A percentile compares a stretch with the other conserved stretches of the same genome.
phyloP scores from a whole-genome alignment of 2,329 filamentous ascomycete genomes.

The Spiromastix sp. region DNA sequence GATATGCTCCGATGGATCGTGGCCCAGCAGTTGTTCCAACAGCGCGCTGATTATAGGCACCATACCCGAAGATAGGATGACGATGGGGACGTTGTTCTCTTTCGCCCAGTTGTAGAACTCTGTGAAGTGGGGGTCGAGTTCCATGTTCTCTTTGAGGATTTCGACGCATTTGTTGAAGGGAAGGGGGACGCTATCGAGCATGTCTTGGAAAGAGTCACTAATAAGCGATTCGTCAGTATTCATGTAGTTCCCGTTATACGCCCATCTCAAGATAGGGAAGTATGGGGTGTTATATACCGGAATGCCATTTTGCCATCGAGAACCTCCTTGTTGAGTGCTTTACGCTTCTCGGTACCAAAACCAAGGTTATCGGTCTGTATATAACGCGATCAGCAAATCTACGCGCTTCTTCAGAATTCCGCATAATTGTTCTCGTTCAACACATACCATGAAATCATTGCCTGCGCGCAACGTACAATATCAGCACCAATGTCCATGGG shows the following conservation, averaged over 20 bases:
- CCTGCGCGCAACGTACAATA: slow-evolving; percentile 26
- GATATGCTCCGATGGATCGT: slow-evolving; percentile 63
- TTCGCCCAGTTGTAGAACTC: slow-evolving; percentile 79
- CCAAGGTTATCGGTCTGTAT: slow-evolving; percentile 82
- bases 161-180: slow-evolving; percentile 76
- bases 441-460: slow-evolving; percentile 53
- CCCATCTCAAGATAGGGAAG: not conserved
- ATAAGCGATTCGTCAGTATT: slow-evolving; percentile 5
- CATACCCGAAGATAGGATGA: slow-evolving; percentile 90
- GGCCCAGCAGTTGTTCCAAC: slow-evolving; percentile 70
- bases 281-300: slow-evolving; percentile 38
- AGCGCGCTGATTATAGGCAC: slow-evolving; percentile 78
- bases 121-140: slow-evolving; percentile 78
- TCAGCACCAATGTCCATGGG: slow-evolving; percentile 9
- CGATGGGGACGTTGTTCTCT: slow-evolving; percentile 76
- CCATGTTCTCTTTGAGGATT: slow-evolving; percentile 69
- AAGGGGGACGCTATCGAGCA: slow-evolving; percentile 77
- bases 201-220: slow-evolving; percentile 72
- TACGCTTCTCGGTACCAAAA: slow-evolving; percentile 62
- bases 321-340: slow-evolving; percentile 64
- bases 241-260: not conserved
- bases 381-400: slow-evolving; percentile 4
- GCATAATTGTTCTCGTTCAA: not conserved
- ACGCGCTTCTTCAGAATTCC: too few relatives aligned
- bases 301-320: slow-evolving; percentile 62